Conservation (phyloP, 139 green algal species). For the Yamagishiella unicocca region DNA sequence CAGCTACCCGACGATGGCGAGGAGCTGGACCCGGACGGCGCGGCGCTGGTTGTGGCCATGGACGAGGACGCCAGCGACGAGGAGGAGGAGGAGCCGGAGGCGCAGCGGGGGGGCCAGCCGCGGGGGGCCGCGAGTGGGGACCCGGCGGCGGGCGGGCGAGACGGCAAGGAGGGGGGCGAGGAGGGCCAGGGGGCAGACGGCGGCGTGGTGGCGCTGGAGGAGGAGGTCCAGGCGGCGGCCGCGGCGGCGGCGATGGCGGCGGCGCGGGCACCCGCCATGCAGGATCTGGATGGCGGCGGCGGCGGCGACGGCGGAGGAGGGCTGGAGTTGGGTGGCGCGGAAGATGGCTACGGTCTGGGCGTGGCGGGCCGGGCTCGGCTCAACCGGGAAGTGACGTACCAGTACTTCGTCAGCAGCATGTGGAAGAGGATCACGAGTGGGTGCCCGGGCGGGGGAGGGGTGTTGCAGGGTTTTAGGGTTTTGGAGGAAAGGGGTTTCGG, state of each 20-base stretch:
- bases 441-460: too few relatives aligned
- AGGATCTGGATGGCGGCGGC: conserved; percentile 14
- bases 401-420: conserved; percentile 59
- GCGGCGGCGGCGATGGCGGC: not conserved
- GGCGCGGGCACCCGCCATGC: not conserved
- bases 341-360: not conserved
- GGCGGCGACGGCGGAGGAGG: not conserved
- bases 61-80: conserved; percentile 50
- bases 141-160: not conserved
- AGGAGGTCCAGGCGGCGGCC: conserved; percentile 14
- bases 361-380: conserved; percentile 41
- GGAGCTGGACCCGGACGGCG: conserved; percentile 68
- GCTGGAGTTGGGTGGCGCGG: not conserved
- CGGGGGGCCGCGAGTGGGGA: not conserved
- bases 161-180: not conserved
- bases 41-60: conserved; percentile 59
- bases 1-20: conserved; percentile 42
- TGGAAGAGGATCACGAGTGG: conserved; percentile 63
- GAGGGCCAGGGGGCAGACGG: not conserved
- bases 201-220: conserved; percentile 21
- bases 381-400: conserved; percentile 47
- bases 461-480: too few relatives aligned
- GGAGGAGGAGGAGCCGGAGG: conserved; percentile 55
- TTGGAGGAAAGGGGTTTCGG: too few relatives aligned
- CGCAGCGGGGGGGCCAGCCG: not conserved